Evolutionary conservation across 108 stramenopile genomes (phyloP), one percentile per base, ranked within the genome.

Genomic region (Fistulifera solaris): DNA sequence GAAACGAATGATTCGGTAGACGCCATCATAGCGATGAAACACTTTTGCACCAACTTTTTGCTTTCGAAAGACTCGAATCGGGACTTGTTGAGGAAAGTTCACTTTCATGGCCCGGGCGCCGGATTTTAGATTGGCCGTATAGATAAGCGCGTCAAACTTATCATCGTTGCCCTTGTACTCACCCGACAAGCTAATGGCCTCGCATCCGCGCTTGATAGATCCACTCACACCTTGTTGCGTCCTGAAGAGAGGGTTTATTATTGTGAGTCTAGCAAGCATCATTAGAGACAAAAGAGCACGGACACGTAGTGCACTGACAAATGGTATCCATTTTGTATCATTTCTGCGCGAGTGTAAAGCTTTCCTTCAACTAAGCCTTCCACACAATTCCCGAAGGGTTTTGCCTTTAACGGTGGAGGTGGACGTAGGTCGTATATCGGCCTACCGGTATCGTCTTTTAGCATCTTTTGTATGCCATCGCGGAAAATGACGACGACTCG

Each of bases 161-260:
- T 35, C 31, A 35, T 35, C 31, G 31, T 35, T 35, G 31, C 31
- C 8, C 8, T 35, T 35, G 31, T 35, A 35, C 8, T 35, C 31
- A n/a, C 68, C 65, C 14, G 67, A 61, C 38, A 75, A n/a, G 19
- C 73, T 66, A 38, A 80, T 62, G 40, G 71, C 72, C 59, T 80
- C 75, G 19, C 67, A 72, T 0, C 79, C 79, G 19, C 59, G 53
- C 49, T 64, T 61, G 55, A 62, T 61, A 56, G 58, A 70, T 16
- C 79, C 79, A 58, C 75, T 75, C 39, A 80, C 63, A 58, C 75
- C 72, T 25, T 69, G 68, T 44, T 40, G 58, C 28, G 46, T 40
- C 31, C 31, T n/a, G 46, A 27, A 46, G 6, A 52, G 25, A 27
- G 25, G 26, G 6, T 7, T 4, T 4, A 25, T 23, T 21, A 6